Percentiles rank a stretch among this genome's conserved stretches.
phyloP scores from a whole-genome alignment of 306 rosid genomes.

The Citrullus amarus region DNA sequence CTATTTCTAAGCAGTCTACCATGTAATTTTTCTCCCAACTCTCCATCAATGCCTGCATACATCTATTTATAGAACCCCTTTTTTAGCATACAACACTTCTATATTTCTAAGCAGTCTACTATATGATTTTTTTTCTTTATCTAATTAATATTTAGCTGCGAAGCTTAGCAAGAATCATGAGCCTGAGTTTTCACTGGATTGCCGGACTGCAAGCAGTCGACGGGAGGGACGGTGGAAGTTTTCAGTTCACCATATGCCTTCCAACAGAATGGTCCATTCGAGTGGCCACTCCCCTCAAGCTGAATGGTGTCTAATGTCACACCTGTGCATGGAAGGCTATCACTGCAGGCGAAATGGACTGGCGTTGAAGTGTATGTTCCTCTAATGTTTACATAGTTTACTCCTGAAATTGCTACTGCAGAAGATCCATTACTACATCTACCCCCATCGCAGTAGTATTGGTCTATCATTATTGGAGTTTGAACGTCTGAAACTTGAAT shows the following conservation, averaged over 20 bases:
- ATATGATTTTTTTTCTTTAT: background rate
- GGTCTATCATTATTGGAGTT: conserved; percentile 62
- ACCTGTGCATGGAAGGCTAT: conserved; percentile 49
- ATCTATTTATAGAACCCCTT: background rate
- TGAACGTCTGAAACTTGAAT: conserved; percentile 54
- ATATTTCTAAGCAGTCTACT: background rate
- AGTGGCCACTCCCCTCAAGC: conserved; percentile 19
- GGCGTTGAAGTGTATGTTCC: conserved; percentile 57
- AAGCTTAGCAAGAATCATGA: conserved; percentile 33
- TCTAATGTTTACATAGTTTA: conserved; percentile 32
- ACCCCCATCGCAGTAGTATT: conserved; percentile 58
- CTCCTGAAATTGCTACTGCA: conserved; percentile 60
- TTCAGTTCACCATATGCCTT: conserved; percentile 57
- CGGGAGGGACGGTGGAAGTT: conserved; percentile 40
- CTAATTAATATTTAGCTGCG: background rate
- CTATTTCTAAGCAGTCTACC: background rate
- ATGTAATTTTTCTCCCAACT: background rate
- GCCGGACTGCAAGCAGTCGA: conserved; percentile 42
- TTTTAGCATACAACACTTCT: background rate
- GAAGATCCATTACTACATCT: conserved; percentile 43
- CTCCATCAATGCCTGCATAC: background rate
- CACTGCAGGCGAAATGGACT: conserved; percentile 70
- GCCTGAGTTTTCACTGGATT: conserved; percentile 21
- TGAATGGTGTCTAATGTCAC: conserved; percentile 52
- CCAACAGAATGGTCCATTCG: conserved; percentile 58